phyloP scores from a whole-genome alignment of 352 stramenopile genomes.

The Pythium insidiosum region DNA sequence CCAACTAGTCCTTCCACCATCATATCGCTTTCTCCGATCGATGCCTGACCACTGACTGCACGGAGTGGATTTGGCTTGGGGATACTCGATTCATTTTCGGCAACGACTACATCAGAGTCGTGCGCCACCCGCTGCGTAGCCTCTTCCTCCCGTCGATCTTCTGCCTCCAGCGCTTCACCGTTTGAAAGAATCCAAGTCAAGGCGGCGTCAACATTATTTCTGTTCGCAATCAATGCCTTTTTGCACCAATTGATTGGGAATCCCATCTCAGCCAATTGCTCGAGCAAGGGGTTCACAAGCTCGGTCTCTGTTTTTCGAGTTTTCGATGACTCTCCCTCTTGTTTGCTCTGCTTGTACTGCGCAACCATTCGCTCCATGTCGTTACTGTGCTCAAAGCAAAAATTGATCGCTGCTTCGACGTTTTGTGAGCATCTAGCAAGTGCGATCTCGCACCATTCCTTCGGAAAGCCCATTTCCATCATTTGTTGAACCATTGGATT shows the following conservation, averaged over 20 bases:
- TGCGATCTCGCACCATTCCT: constrained; percentile 89
- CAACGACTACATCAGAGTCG: constrained; percentile 1
- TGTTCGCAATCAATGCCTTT: constrained; percentile 81
- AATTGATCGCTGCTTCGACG: constrained; percentile 88
- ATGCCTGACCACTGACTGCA: constrained; percentile 79
- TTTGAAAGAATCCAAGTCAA: constrained; percentile 92
- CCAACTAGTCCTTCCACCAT: constrained; percentile 83
- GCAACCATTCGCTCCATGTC: constrained; percentile 87
- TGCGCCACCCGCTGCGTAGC: constrained; percentile 18
- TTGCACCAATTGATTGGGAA: constrained; percentile 92
- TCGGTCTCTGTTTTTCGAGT: constrained; percentile 46
- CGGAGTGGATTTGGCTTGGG: constrained; percentile 73
- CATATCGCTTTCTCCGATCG: constrained; percentile 74
- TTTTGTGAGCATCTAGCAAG: constrained; percentile 81
- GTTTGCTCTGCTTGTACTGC: constrained; percentile 59
- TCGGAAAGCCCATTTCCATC: constrained; percentile 92
- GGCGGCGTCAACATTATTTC: constrained; percentile 87
- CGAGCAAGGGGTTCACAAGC: constrained; percentile 59
- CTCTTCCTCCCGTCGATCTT: constrained; percentile 84
- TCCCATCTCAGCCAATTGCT: constrained; percentile 90
- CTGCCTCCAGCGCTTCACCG: constrained; percentile 79
- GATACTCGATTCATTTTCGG: not conserved
- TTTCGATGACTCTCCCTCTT: constrained; percentile 18
- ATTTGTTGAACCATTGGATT: constrained; percentile 85
- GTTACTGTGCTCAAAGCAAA: constrained; percentile 89